Evolutionary conservation across 495 filamentous ascomycete species (phyloP).

Genomic region (Lasiosphaeriaceae sp.): DNA sequence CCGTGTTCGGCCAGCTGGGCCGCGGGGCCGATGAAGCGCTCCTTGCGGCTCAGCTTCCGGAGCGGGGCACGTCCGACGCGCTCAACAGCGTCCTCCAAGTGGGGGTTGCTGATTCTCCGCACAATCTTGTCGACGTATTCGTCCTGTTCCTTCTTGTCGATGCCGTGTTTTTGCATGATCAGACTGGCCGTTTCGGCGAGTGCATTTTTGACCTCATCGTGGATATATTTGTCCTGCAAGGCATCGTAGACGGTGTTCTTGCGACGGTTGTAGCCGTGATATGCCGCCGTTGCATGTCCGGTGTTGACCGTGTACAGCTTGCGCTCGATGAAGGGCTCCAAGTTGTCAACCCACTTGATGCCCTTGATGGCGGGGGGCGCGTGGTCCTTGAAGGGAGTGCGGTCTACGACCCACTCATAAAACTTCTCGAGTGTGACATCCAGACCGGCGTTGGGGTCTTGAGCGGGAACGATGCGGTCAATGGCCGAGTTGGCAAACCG

Average conservation of each 20-base stretch:
- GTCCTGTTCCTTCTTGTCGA: constrained; percentile 71
- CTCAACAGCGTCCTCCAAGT: constrained; percentile 87
- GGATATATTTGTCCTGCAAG: constrained; percentile 62
- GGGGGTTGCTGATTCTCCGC: constrained; percentile 88
- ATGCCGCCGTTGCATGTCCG: constrained; percentile 92
- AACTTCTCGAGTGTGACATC: constrained; percentile 96
- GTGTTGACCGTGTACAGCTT: constrained; percentile 99
- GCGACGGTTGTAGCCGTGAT: constrained; percentile 80
- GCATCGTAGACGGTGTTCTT: constrained; percentile 87
- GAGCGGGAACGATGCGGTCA: constrained; percentile 92
- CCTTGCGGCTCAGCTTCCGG: constrained; percentile 85
- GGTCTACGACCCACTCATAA: constrained; percentile 96
- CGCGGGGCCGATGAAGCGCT: constrained; percentile 92
- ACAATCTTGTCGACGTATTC: constrained; percentile 91
- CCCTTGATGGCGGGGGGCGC: constrained; percentile 67
- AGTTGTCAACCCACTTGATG: constrained; percentile 86
- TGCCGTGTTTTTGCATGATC: constrained; percentile 82
- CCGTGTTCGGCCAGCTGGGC: constrained; percentile 76
- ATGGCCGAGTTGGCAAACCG: constrained; percentile 95
- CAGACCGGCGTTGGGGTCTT: constrained; percentile 71
- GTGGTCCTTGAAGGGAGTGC: constrained; percentile 63
- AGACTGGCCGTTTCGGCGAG: constrained; percentile 79
- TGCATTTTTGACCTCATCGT: constrained; percentile 66
- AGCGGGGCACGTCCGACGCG: constrained; percentile 94
- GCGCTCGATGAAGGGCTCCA: constrained; percentile 94